Conservation (phyloP, 352 stramenopile species). For the Globisporangium nodosum region DNA sequence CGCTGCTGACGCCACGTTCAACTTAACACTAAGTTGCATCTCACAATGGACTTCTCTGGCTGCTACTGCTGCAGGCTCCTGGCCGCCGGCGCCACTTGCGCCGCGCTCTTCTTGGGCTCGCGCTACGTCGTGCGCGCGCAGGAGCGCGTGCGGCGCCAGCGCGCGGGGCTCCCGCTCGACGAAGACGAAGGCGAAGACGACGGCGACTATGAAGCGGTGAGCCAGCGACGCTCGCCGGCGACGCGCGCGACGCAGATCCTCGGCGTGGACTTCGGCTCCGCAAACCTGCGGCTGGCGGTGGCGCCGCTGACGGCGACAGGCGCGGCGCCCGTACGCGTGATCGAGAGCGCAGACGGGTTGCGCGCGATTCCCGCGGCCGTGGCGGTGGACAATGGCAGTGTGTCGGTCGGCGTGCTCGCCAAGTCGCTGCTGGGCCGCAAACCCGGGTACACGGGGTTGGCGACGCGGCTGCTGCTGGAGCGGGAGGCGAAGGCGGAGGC, state of each 20-base stretch:
- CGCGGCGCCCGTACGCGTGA: conserved; percentile 24
- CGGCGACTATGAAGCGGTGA: background rate
- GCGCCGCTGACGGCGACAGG: conserved; percentile 19
- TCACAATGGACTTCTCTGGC: background rate
- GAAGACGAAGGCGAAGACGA: conserved; percentile 21
- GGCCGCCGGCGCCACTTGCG: conserved; percentile 32
- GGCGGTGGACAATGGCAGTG: conserved; percentile 49
- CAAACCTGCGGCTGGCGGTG: conserved; percentile 42
- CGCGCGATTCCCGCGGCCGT: conserved; percentile 49
- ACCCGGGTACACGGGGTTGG: conserved; percentile 41
- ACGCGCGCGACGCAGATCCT: conserved; percentile 30
- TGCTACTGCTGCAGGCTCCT: conserved; percentile 19
- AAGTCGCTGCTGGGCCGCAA: conserved; percentile 49
- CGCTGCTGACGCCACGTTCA: background rate
- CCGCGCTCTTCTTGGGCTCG: conserved; percentile 46
- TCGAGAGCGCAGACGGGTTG: conserved; percentile 53
- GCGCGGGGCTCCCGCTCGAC: conserved; percentile 38
- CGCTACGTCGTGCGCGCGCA: conserved; percentile 53
- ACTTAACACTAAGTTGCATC: background rate
- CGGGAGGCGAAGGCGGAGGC: background rate
- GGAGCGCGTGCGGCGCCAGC: conserved; percentile 42
- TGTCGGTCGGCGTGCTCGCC: conserved; percentile 46
- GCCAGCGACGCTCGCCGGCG: background rate
- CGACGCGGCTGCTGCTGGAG: conserved; percentile 43
- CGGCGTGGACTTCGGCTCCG: conserved; percentile 49